phyloP scores from a whole-genome alignment of 2,329 filamentous ascomycete genomes.

The Daldinia sp. region DNA sequence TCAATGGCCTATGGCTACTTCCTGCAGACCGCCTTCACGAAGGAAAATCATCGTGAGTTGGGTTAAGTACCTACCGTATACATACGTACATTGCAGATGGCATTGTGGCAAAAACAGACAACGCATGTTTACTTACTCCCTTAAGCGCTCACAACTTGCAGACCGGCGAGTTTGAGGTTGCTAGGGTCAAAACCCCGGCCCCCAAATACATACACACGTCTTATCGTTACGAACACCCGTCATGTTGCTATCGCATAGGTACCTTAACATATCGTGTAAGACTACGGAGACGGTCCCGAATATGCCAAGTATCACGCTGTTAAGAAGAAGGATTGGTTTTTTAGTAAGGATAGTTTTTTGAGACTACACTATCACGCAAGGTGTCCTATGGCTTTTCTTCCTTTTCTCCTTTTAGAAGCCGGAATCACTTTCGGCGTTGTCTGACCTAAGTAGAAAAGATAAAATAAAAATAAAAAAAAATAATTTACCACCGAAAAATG shows the following conservation, averaged over 20 bases:
- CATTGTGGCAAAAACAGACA: constrained; percentile 12
- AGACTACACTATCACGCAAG: neutral
- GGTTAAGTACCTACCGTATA: neutral
- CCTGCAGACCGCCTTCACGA: constrained; percentile 3
- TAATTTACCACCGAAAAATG: neutral
- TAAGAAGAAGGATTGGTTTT: too few species aligned
- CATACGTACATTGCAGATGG: neutral
- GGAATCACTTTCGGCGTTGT: neutral
- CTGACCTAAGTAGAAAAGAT: neutral
- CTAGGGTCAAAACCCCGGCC: neutral
- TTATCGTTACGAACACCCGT: neutral
- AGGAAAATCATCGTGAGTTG: constrained; percentile 2
- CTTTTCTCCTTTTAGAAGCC: neutral
- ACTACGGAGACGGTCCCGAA: neutral
- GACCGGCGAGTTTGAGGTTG: neutral
- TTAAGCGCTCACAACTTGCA: neutral
- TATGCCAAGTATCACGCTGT: neutral
- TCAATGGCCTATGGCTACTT: neutral
- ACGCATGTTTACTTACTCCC: neutral
- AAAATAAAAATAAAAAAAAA: neutral
- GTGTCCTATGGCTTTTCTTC: neutral
- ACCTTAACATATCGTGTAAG: neutral
- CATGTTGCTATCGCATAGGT: neutral
- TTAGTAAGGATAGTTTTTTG: neutral
- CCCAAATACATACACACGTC: neutral